These are phyloP conservation scores for Scheffersomyces ergatensis DNA, from an alignment of 805 yeast genomes.

Conservation along the genomic window DNA sequence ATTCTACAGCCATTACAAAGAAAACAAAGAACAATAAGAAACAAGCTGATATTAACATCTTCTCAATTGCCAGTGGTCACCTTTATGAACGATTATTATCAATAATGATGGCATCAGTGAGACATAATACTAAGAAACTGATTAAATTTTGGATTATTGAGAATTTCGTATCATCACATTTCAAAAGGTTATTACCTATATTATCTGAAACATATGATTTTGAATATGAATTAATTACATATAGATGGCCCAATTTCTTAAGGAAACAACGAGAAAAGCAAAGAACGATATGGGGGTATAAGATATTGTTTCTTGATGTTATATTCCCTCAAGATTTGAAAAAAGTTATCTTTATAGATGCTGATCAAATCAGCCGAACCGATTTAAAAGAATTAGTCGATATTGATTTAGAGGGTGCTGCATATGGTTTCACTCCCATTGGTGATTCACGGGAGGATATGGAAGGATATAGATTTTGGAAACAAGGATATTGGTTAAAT, in stretches of 20 bases:
- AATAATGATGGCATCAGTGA: conserved; percentile 80
- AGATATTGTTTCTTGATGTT: conserved; percentile 81
- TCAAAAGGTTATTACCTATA: conserved; percentile 57
- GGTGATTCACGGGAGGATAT: conserved; percentile 74
- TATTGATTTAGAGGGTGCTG: conserved; percentile 71
- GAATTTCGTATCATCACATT: conserved; percentile 70
- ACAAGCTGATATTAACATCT: conserved; percentile 70
- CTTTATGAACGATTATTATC: conserved; percentile 69
- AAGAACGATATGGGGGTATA: conserved; percentile 84
- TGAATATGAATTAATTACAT: conserved; percentile 74
- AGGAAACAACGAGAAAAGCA: conserved; percentile 75
- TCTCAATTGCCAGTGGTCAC: conserved; percentile 81
- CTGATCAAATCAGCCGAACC: conserved; percentile 77
- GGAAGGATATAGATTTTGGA: conserved; percentile 91
- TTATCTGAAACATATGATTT: conserved; percentile 60
- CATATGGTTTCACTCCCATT: conserved; percentile 88
- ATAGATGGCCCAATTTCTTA: conserved; percentile 93
- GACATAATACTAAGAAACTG: conserved; percentile 52
- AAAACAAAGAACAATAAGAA: conserved; percentile 2
- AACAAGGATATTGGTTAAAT: conserved; percentile 84
- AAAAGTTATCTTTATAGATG: conserved; percentile 81
- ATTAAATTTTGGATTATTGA: conserved; percentile 88
- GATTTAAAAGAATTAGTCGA: conserved; percentile 69
- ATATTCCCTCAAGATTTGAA: conserved; percentile 76
- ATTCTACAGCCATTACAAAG: too few relatives aligned